Evolutionary conservation across 1,284 basidiomycete genomes (phyloP).

Genomic region (Fomitopsis schrenkii): DNA sequence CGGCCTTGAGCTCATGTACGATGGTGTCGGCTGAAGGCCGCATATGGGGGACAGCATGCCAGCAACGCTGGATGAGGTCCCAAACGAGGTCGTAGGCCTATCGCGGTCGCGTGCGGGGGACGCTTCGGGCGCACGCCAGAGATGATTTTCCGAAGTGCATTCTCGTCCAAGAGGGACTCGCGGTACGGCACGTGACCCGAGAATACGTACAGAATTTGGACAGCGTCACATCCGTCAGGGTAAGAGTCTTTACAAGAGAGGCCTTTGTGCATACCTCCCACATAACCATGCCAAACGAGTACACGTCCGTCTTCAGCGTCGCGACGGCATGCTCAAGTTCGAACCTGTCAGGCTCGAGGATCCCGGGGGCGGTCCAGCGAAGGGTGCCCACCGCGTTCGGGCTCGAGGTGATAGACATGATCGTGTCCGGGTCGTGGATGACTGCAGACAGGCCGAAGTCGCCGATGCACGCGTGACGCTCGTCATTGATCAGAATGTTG

Average conservation of each 20-base stretch:
- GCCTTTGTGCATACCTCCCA: not conserved
- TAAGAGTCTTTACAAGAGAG: not conserved
- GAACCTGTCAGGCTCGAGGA: constrained; percentile 3
- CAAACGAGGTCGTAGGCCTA: not conserved
- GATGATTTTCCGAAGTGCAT: not conserved
- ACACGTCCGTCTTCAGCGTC: constrained; percentile 4
- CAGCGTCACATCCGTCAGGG: not conserved
- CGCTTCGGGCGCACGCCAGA: not conserved
- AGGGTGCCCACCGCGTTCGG: not conserved
- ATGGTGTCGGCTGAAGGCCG: not conserved
- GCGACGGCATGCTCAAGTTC: not conserved
- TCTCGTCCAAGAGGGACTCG: not conserved
- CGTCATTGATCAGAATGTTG: constrained; percentile 10
- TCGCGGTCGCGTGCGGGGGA: not conserved
- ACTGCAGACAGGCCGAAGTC: constrained; percentile 3
- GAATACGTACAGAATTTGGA: not conserved
- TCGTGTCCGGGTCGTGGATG: not conserved
- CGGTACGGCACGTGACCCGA: not conserved
- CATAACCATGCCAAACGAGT: constrained; percentile 7
- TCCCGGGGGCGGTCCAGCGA: constrained; percentile 4
- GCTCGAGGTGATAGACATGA: not conserved
- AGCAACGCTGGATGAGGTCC: constrained; percentile 2
- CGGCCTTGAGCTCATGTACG: not conserved
- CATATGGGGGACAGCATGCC: not conserved
- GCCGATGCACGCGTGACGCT: constrained; percentile 1